phyloP scores from a whole-genome alignment of 2,329 filamentous ascomycete genomes.

The Phialemonium atrogriseum region DNA sequence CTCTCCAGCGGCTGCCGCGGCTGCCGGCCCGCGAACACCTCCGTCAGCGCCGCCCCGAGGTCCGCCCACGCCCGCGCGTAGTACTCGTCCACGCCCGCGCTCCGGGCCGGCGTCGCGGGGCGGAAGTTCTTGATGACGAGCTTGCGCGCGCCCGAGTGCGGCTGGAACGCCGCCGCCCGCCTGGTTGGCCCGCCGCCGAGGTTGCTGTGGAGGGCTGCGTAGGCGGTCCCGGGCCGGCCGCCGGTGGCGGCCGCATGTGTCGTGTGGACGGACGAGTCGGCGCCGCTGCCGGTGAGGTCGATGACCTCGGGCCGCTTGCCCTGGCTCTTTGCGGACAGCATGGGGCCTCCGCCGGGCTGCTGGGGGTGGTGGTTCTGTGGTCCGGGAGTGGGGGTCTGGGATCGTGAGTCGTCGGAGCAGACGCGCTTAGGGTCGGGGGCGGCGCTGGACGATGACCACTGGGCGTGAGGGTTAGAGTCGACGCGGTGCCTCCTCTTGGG shows the following conservation, averaged over 20 bases:
- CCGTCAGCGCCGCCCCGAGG: slow-evolving; percentile 62
- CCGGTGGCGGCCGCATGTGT: neutral
- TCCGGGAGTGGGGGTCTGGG: slow-evolving; percentile 4
- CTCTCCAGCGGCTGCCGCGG: slow-evolving; percentile 74
- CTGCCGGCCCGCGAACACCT: slow-evolving; percentile 60
- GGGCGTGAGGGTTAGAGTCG: slow-evolving; percentile 16
- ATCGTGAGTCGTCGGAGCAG: slow-evolving; percentile 13
- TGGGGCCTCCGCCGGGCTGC: no score
- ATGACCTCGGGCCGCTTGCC: slow-evolving; percentile 31
- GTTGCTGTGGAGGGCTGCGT: neutral
- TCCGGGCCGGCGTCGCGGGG: slow-evolving; percentile 42
- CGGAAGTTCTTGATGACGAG: slow-evolving; percentile 91
- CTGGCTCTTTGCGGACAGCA: slow-evolving; percentile 20
- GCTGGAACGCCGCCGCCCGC: slow-evolving; percentile 48
- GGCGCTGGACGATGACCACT: slow-evolving; percentile 5
- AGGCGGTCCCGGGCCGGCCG: neutral
- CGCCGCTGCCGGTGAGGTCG: slow-evolving; percentile 32
- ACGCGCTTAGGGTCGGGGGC: slow-evolving; percentile 20
- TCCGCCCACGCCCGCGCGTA: slow-evolving; percentile 68
- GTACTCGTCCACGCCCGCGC: slow-evolving; percentile 64
- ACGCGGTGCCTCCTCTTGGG: slow-evolving; percentile 18
- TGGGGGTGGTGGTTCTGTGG: slow-evolving; percentile 5
- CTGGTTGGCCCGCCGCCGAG: slow-evolving; percentile 1
- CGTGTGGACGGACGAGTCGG: neutral
- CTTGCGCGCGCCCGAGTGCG: slow-evolving; percentile 70